These are phyloP conservation scores for Erodium moschatum DNA, from an alignment of 441 rosid genomes.

Conservation along the genomic window DNA sequence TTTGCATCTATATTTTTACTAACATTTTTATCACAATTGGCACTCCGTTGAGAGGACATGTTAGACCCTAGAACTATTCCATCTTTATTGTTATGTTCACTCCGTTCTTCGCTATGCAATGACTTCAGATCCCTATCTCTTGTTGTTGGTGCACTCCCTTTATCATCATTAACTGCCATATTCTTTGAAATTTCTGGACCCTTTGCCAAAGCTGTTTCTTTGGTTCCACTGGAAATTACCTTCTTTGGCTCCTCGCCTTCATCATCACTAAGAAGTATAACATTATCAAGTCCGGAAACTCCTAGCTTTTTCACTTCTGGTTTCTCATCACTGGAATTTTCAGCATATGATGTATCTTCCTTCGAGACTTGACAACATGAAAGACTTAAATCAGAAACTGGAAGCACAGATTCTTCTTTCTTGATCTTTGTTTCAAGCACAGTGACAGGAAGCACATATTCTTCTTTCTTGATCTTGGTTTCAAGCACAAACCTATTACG, in stretches of 20 bases:
- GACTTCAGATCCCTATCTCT: constrained; percentile 28
- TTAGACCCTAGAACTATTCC: constrained; percentile 29
- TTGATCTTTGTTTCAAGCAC: constrained; percentile 21
- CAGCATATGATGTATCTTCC: constrained; percentile 29
- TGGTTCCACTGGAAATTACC: constrained; percentile 30
- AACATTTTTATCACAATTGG: constrained; percentile 28
- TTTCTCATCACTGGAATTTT: constrained; percentile 18
- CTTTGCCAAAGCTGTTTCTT: constrained; percentile 28
- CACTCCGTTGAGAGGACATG: constrained; percentile 26
- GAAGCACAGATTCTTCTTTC: constrained; percentile 25
- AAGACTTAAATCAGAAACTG: constrained; percentile 23
- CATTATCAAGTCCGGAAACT: constrained; percentile 29
- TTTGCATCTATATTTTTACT: constrained; percentile 36
- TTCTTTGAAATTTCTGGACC: constrained; percentile 30
- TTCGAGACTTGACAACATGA: constrained; percentile 31
- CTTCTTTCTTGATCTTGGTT: constrained; percentile 27
- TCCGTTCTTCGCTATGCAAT: constrained; percentile 28
- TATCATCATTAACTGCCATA: constrained; percentile 25
- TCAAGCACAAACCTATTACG: constrained; percentile 23
- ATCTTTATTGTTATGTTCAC: constrained; percentile 26
- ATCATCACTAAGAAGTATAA: constrained; percentile 84
- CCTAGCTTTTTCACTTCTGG: constrained; percentile 32
- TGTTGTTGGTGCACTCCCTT: constrained; percentile 29
- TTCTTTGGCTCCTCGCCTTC: constrained; percentile 51
- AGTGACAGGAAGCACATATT: constrained; percentile 18